Evolutionary conservation across 257 asterid genomes (phyloP).

Genomic region (Solanum chiquidenum): DNA sequence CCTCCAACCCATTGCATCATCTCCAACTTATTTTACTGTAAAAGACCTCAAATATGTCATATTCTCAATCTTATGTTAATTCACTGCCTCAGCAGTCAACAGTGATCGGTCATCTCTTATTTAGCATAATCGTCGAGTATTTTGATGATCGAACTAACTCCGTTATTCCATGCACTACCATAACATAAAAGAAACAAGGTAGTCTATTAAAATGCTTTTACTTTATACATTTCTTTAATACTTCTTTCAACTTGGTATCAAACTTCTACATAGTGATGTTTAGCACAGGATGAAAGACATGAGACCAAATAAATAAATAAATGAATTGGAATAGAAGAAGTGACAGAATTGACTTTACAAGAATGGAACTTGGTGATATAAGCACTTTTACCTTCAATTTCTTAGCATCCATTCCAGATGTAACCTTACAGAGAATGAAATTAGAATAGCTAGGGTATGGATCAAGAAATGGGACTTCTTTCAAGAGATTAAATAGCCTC

Average conservation of each 20-base stretch:
- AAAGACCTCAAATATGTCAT: neutral
- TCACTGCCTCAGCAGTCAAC: neutral
- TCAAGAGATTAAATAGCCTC: slow-evolving; percentile 67
- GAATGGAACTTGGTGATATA: neutral
- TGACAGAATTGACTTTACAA: neutral
- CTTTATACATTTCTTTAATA: neutral
- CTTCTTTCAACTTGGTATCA: neutral
- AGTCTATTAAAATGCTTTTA: neutral
- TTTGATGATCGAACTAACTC: neutral
- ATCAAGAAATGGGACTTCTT: slow-evolving; percentile 79
- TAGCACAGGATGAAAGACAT: neutral
- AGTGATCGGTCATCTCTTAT: neutral
- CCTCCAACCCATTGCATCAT: neutral
- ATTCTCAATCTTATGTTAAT: neutral
- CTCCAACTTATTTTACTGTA: neutral
- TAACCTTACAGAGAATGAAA: slow-evolving; percentile 89
- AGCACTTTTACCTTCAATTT: slow-evolving; percentile 64
- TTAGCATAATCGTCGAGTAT: neutral
- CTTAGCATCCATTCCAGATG: slow-evolving; percentile 87
- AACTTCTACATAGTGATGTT: neutral
- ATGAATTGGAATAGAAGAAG: neutral
- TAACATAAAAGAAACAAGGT: neutral
- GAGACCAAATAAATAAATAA: neutral
- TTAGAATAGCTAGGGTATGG: slow-evolving; percentile 91
- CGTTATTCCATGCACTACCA: neutral